phyloP scores from a whole-genome alignment of 129 eudicot species.

The Arctium minus region DNA sequence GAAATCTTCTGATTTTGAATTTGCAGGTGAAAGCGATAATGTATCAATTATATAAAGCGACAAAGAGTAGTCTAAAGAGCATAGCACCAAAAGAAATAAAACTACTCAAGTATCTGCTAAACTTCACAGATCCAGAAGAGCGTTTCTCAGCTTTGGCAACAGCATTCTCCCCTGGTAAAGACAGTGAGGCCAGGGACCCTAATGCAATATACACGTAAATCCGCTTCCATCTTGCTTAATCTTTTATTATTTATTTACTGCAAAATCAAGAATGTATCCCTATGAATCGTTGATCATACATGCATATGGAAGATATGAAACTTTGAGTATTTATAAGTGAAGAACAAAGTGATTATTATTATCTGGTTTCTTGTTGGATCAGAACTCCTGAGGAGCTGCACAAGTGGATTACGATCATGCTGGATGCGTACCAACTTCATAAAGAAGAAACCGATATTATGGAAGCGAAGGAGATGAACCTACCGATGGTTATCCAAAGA shows the following conservation, averaged over 20 bases:
- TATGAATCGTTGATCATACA: neutral
- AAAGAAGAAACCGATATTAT: slow-evolving; percentile 78
- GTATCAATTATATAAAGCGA: slow-evolving; percentile 81
- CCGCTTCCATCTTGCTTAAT: neutral
- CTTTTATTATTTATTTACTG: neutral
- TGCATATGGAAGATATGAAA: neutral
- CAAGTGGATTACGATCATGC: slow-evolving; percentile 88
- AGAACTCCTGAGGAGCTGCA: slow-evolving; percentile 96
- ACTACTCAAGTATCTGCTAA: slow-evolving; percentile 78
- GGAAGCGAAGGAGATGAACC: slow-evolving; percentile 79
- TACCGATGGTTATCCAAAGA: slow-evolving; percentile 81
- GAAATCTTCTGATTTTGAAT: neutral
- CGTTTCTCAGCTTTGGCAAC: slow-evolving; percentile 84
- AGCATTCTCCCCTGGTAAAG: slow-evolving; percentile 88
- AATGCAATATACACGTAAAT: slow-evolving; percentile 84
- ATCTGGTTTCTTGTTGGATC: neutral
- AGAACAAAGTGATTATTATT: neutral
- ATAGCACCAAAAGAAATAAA: slow-evolving; percentile 91
- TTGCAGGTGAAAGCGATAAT: slow-evolving; percentile 89
- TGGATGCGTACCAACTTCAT: slow-evolving; percentile 78
- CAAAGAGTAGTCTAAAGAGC: slow-evolving; percentile 82
- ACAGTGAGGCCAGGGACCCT: slow-evolving; percentile 54
- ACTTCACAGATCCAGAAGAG: slow-evolving; percentile 95
- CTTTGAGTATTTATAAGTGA: neutral
- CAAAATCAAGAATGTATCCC: neutral